These are phyloP conservation scores for Tubosaeta sp. DNA, from an alignment of 768 basidiomycete species.

Conservation along the genomic window DNA sequence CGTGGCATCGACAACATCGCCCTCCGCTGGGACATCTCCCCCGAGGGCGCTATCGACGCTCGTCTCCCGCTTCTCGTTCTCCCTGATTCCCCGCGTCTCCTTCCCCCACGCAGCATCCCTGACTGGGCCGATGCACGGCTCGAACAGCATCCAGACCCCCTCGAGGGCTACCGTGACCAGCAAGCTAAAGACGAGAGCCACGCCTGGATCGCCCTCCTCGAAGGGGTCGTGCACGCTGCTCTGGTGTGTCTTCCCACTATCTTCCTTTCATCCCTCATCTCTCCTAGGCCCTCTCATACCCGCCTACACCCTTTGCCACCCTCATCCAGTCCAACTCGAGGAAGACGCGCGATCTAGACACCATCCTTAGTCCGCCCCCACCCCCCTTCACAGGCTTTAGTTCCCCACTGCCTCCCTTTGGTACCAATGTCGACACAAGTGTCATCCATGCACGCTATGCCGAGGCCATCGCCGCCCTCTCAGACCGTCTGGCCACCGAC, in stretches of 20 bases:
- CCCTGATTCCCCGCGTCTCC: constrained; percentile 47
- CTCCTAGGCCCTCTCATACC: constrained; percentile 46
- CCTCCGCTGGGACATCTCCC: constrained; percentile 64
- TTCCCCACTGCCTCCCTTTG: constrained; percentile 58
- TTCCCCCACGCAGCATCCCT: constrained; percentile 65
- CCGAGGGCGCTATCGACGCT: constrained; percentile 65
- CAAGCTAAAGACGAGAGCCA: constrained; percentile 66
- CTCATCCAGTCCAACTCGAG: constrained; percentile 37
- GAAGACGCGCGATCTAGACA: constrained; percentile 36
- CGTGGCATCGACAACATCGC: constrained; percentile 48
- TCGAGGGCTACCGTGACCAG: constrained; percentile 67
- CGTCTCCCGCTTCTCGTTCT: constrained; percentile 70
- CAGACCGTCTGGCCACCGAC: constrained; percentile 70
- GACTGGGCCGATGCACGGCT: constrained; percentile 65
- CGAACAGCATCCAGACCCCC: constrained; percentile 35
- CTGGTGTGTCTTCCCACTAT: constrained; percentile 42
- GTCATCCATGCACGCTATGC: constrained; percentile 56
- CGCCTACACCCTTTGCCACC: constrained; percentile 38
- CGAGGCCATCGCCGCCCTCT: constrained; percentile 69
- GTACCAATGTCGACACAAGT: constrained; percentile 48
- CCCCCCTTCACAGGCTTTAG: constrained; percentile 67
- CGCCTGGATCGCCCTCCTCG: constrained; percentile 79
- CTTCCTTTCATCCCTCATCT: constrained; percentile 6
- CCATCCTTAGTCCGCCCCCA: constrained; percentile 60
- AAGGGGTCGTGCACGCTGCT: constrained; percentile 73